phyloP scores from a whole-genome alignment of 2,329 filamentous ascomycete genomes.

The Boeremia exigua region DNA sequence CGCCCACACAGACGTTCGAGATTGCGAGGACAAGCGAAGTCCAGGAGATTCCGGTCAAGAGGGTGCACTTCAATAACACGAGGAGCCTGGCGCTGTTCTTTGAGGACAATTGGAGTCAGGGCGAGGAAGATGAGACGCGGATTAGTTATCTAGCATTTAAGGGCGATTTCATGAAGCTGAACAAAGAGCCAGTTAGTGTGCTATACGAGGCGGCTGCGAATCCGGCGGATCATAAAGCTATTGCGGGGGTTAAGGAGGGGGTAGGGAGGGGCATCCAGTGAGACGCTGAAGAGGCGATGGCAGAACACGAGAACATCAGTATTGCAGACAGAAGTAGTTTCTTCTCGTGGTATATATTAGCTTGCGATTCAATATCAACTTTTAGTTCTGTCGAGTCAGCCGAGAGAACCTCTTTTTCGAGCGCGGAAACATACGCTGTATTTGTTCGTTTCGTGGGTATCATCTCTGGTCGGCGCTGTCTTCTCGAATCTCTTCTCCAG shows the following conservation, averaged over 20 bases:
- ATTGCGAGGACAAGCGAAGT: conserved; percentile 80
- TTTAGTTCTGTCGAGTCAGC: conserved; percentile 9
- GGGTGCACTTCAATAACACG: conserved; percentile 88
- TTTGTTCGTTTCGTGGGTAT: conserved; percentile 18
- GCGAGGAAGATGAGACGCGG: conserved; percentile 79
- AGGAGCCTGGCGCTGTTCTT: conserved; percentile 85
- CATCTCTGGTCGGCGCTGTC: conserved; percentile 2
- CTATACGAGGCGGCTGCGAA: conserved; percentile 94
- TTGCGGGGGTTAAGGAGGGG: conserved; percentile 47
- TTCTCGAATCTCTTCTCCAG: not conserved
- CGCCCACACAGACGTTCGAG: conserved; percentile 76
- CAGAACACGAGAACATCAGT: not conserved
- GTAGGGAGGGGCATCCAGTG: conserved; percentile 46
- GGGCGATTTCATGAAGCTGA: conserved; percentile 90
- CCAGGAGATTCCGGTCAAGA: conserved; percentile 85
- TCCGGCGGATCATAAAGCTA: conserved; percentile 77
- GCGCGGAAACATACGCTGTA: conserved; percentile 14
- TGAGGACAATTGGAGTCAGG: conserved; percentile 81
- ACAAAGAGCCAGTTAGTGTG: conserved; percentile 81
- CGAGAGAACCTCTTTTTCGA: not conserved
- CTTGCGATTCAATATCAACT: not conserved
- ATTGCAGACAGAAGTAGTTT: not conserved
- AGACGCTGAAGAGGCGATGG: not conserved
- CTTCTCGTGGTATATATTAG: not conserved
- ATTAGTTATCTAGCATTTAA: conserved; percentile 89